Percentiles rank a stretch among this genome's conserved stretches.
Conservation (phyloP, 2,329 filamentous ascomycete genomes). For the Aspergillus novoparasiticus region DNA sequence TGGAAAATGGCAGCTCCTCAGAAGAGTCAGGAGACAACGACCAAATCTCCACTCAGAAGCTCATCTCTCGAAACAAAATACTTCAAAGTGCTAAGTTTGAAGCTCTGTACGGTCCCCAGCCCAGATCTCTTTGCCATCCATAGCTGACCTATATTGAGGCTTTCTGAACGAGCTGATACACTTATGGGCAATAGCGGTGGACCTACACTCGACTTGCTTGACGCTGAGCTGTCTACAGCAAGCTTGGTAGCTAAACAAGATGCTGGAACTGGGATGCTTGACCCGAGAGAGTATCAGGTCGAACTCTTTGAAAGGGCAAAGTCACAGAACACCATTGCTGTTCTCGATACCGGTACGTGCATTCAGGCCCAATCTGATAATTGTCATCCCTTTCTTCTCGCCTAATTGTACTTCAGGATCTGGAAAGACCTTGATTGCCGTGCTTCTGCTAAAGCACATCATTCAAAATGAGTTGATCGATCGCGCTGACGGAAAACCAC, state of each 20-base stretch:
- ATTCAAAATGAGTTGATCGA: slow-evolving; percentile 76
- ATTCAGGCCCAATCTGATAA: background rate
- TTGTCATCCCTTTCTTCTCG: background rate
- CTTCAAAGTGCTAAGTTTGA: slow-evolving; percentile 56
- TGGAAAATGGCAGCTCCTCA: slow-evolving; percentile 18
- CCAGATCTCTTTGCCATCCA: background rate
- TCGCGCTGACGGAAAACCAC: slow-evolving; percentile 61
- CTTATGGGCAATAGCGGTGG: slow-evolving; percentile 45
- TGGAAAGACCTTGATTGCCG: slow-evolving; percentile 95
- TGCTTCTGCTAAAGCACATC: slow-evolving; percentile 74
- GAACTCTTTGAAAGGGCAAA: slow-evolving; percentile 91
- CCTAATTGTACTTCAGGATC: slow-evolving; percentile 59
- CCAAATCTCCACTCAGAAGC: slow-evolving; percentile 22
- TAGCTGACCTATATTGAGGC: slow-evolving; percentile 27
- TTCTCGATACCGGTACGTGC: slow-evolving; percentile 76
- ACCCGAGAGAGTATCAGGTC: slow-evolving; percentile 85
- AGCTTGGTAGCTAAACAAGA: slow-evolving; percentile 57
- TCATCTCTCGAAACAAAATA: slow-evolving; percentile 50
- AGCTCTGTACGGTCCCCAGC: slow-evolving; percentile 37
- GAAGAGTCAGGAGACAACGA: slow-evolving; percentile 30
- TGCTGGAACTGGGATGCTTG: slow-evolving; percentile 65
- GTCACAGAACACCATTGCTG: slow-evolving; percentile 82
- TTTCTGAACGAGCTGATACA: slow-evolving; percentile 46
- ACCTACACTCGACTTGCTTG: slow-evolving; percentile 30
- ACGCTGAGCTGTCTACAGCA: slow-evolving; percentile 57